Conservation (phyloP, 2,329 filamentous ascomycete species). For the Sphaerostilbella broomeana region DNA sequence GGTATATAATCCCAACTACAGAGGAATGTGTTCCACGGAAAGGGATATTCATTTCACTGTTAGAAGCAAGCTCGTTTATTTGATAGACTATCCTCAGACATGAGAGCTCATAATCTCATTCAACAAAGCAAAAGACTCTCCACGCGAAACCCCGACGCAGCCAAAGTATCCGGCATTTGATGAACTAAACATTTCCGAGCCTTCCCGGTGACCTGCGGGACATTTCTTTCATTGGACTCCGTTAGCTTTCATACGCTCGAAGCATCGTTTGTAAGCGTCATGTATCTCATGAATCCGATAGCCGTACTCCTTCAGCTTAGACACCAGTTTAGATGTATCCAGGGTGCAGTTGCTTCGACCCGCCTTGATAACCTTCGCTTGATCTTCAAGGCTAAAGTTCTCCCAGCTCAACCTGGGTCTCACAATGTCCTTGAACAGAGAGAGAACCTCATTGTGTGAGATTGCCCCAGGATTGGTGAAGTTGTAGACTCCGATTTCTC, state of each 20-base stretch:
- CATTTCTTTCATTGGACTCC: slow-evolving; percentile 7
- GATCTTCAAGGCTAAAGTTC: slow-evolving; percentile 61
- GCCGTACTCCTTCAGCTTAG: slow-evolving; percentile 53
- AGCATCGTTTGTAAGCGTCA: slow-evolving; percentile 54
- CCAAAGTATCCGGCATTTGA: no score
- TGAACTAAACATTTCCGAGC: no score
- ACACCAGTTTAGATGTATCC: slow-evolving; percentile 55
- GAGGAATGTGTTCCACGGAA: no score
- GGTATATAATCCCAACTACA: no score
- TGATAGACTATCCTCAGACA: no score
- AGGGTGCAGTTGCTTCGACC: slow-evolving; percentile 60
- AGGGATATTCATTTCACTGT: no score
- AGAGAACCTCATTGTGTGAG: slow-evolving; percentile 62
- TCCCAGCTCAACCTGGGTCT: slow-evolving; percentile 54
- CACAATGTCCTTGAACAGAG: slow-evolving; percentile 57
- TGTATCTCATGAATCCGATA: slow-evolving; percentile 56
- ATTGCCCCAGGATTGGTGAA: slow-evolving; percentile 66
- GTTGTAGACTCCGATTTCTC: slow-evolving; percentile 59
- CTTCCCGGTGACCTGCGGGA: no score
- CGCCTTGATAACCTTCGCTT: slow-evolving; percentile 61
- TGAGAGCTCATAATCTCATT: no score
- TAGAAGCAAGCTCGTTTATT: no score
- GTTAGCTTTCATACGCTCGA: slow-evolving; percentile 54
- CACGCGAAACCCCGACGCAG: no score
- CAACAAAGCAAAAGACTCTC: no score